Base-by-base conservation (phyloP, 2,329 filamentous ascomycete genomes). In the Fusarium nurragi region DNA sequence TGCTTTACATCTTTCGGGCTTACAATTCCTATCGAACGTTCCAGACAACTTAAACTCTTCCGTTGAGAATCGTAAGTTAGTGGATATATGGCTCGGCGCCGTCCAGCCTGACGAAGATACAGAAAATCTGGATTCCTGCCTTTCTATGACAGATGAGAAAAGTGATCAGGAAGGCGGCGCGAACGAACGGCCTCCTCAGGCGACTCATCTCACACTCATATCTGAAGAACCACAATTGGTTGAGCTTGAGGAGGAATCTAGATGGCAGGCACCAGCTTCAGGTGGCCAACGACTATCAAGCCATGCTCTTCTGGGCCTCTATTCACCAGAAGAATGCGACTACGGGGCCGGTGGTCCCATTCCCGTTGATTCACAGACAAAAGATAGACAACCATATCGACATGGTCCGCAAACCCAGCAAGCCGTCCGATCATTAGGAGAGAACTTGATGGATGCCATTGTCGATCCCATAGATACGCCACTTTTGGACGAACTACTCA, bases 391-490 rank as follows among this genome's bases (percentile, higher is more conserved):
- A 30, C 26, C 26, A 13, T 30, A n/a, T n/a, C n/a, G n/a, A n/a
- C n/a, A n/a, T n/a, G n/a, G n/a, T n/a, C n/a, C n/a, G n/a, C n/a
- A n/a, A n/a, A n/a, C n/a, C n/a, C n/a, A n/a, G n/a, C n/a, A n/a
- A n/a, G n/a, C n/a, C n/a, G n/a, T 18, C 10, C 9, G n/a, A 30
- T 18, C 19, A 6, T 14, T 40, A 18, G 38, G 11, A 19, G 32
- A 21, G 12, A 46, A 63, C 39, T 39, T 71, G 37, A 67, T 71
- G 54, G 69, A 70, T 36, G 26, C 26, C 14, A 21, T 40, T 22
- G 65, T 59, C 14, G 53, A 16, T 3, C 57, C 45, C 10, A 55
- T 71, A 22, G 5, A 28, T n/a, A 57, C 21, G 8, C 62, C 60
- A 1, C 53, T 54, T 1, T 38, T 71, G 64, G 68, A 69, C 39